A percentile compares a stretch with the other conserved stretches of the same genome.
Conservation (phyloP, 768 basidiomycete genomes). For the Trametes coccinea region DNA sequence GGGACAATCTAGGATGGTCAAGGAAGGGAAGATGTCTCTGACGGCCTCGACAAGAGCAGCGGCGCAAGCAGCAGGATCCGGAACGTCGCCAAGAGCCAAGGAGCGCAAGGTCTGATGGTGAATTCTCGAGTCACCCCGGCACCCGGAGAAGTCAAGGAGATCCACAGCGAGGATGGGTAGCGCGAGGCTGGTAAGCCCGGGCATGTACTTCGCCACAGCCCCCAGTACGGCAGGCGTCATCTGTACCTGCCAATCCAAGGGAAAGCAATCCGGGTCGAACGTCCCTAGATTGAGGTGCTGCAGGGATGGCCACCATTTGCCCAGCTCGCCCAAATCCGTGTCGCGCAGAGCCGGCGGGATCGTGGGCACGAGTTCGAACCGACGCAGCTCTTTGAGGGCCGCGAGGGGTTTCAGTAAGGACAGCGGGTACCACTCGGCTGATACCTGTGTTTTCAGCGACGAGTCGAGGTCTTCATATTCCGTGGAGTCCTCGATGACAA, state of each 20-base stretch:
- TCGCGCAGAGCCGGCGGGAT: conserved; percentile 30
- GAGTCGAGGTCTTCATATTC: conserved; percentile 13
- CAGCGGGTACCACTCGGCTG: conserved; percentile 23
- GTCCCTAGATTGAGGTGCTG: conserved; percentile 30
- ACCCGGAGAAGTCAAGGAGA: conserved; percentile 7
- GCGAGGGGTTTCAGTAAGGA: conserved; percentile 30
- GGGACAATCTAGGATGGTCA: conserved; percentile 11
- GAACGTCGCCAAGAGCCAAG: conserved; percentile 26
- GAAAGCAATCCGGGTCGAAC: conserved; percentile 22
- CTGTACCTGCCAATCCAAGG: conserved; percentile 16
- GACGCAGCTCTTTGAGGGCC: conserved; percentile 27
- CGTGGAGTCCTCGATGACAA: conserved; percentile 24
- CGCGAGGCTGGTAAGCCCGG: conserved; percentile 20
- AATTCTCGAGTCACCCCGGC: neutral
- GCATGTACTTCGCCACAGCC: conserved; percentile 28
- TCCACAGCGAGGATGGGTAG: conserved; percentile 27
- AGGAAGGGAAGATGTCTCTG: conserved; percentile 8
- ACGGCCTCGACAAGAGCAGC: conserved; percentile 1
- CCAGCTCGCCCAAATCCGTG: conserved; percentile 28
- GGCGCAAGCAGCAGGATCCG: conserved; percentile 8
- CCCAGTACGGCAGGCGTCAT: conserved; percentile 25
- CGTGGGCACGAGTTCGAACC: conserved; percentile 28
- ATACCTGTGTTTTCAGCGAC: neutral
- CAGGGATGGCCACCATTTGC: conserved; percentile 33
- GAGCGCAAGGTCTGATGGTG: conserved; percentile 21